Evolutionary conservation across 2,329 filamentous ascomycete genomes (phyloP), one percentile per base, ranked within the genome.

Genomic region (Alternaria metachromatica): DNA sequence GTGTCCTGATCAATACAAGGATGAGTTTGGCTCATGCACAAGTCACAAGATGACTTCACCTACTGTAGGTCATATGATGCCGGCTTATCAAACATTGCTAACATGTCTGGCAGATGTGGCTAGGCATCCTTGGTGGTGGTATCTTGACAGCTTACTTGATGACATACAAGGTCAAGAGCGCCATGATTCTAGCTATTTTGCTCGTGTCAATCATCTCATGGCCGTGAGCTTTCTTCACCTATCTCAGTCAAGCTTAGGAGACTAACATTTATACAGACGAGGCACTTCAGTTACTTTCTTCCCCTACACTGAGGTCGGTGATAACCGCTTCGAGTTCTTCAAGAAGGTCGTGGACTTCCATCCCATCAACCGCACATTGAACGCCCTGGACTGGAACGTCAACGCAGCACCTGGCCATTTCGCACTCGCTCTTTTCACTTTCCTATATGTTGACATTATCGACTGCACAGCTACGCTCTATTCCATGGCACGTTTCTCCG

Each of bases 381-480:
- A 87, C 48, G 91, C 89, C 1, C 89, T 94, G 74, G 85, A 94
- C 61, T 97, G 92, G 90, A 82, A 91, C 69, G 83, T 96, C 21
- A 79, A 84, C 4, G 83, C 84, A 7, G 88, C 91, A 55, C 88
- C 90, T 11, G 87, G 87, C 5, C 90, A 96, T 71, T 96, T 96
- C 72, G 91, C 89, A 15, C 85, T 96, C 55, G 93, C 93, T 1
- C 87, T 97, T 58, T 90, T 96, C 78, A 96, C 93, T 2, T 96
- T 97, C 56, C 82, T 96, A n/a, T 96, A 96, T 72, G 93, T 96
- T 69, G 93, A 97, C 75, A 95, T 97, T 64, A 88, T 97, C 56
- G 93, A 96, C 80, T 92, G 89, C 68, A 96, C 93, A 0, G 93
- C 92, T 65, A 96, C 93, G 0, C 83, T 96, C 58, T 97, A 96